Percentiles rank a stretch among this genome's conserved stretches.
phyloP scores from a whole-genome alignment of 2,329 filamentous ascomycete species.

The Elsinoe perseae region DNA sequence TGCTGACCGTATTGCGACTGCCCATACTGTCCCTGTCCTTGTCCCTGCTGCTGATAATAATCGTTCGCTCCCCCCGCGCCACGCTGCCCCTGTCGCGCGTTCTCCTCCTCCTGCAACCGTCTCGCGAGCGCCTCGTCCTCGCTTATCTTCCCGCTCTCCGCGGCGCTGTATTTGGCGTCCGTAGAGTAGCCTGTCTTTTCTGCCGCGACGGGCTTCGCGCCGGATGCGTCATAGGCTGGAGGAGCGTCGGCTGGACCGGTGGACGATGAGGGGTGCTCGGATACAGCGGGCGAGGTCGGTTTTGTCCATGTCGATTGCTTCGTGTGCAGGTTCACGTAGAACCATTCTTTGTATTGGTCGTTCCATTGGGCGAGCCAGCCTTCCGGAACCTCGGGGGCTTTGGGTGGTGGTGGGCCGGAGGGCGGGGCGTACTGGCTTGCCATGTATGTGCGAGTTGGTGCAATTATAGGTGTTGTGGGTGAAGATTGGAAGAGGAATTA shows the following conservation, averaged over 20 bases:
- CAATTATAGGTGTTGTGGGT: neutral
- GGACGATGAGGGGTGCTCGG: conserved; percentile 21
- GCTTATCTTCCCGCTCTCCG: conserved; percentile 34
- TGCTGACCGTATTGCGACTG: conserved; percentile 29
- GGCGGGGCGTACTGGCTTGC: conserved; percentile 22
- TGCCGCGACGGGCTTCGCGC: conserved; percentile 30
- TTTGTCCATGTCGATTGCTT: conserved; percentile 88
- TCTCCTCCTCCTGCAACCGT: conserved; percentile 74
- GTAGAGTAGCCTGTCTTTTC: conserved; percentile 35
- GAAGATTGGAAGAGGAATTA: neutral
- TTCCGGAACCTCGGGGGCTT: conserved; percentile 63
- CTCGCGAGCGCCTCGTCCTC: conserved; percentile 69
- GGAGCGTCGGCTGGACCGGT: conserved; percentile 35
- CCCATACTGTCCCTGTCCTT: too few relatives aligned
- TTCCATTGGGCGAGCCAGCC: conserved; percentile 86
- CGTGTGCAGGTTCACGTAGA: conserved; percentile 83
- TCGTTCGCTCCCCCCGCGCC: conserved; percentile 37
- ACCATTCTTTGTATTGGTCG: conserved; percentile 84
- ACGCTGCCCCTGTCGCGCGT: conserved; percentile 43
- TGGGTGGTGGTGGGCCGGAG: conserved; percentile 47
- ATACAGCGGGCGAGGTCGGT: conserved; percentile 61
- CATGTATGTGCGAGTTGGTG: conserved; percentile 6
- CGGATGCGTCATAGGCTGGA: conserved; percentile 55
- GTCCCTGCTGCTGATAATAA: conserved; percentile 37
- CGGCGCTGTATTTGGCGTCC: neutral